Percentiles rank a stretch among this genome's conserved stretches.
Evolutionary conservation across 2,329 filamentous ascomycete genomes (phyloP).

Genomic region (Fusarium coffeatum): DNA sequence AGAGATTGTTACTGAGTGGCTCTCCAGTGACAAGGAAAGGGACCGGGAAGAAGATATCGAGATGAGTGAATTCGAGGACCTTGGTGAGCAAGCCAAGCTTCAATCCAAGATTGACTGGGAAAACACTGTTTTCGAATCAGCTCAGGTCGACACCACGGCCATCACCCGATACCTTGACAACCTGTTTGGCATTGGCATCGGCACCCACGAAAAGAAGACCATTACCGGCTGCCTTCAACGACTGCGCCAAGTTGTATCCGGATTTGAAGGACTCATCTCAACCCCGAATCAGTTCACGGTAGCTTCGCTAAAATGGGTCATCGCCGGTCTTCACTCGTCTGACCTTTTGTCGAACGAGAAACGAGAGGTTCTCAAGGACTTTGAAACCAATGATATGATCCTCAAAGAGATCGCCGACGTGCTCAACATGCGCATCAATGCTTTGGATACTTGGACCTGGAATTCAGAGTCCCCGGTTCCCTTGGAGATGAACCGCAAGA

Average conservation of each 20-base stretch:
- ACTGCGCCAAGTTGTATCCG: conserved; percentile 45
- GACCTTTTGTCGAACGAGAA: conserved; percentile 59
- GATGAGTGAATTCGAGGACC: conserved; percentile 55
- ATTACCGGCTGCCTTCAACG: conserved; percentile 42
- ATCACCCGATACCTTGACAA: conserved; percentile 55
- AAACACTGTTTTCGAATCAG: conserved; percentile 55
- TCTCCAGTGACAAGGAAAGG: conserved; percentile 48
- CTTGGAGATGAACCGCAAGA: conserved; percentile 55
- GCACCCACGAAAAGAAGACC: conserved; percentile 41
- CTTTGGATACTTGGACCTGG: conserved; percentile 61
- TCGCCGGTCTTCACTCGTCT: conserved; percentile 56
- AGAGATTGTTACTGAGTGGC: conserved; percentile 61
- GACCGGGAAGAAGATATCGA: conserved; percentile 42
- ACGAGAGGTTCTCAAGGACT: conserved; percentile 56
- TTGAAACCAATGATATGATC: conserved; percentile 56
- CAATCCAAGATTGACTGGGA: conserved; percentile 57
- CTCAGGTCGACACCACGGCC: conserved; percentile 51
- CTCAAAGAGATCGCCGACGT: conserved; percentile 63
- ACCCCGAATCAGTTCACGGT: conserved; percentile 52
- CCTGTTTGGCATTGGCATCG: conserved; percentile 53
- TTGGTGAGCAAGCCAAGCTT: conserved; percentile 56
- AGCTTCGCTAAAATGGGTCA: conserved; percentile 52
- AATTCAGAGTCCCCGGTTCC: conserved; percentile 51
- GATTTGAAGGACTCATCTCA: conserved; percentile 49
- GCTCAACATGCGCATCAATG: conserved; percentile 62